phyloP scores from a whole-genome alignment of 2,329 filamentous ascomycete species.

The Dryadomyces quercivorus region DNA sequence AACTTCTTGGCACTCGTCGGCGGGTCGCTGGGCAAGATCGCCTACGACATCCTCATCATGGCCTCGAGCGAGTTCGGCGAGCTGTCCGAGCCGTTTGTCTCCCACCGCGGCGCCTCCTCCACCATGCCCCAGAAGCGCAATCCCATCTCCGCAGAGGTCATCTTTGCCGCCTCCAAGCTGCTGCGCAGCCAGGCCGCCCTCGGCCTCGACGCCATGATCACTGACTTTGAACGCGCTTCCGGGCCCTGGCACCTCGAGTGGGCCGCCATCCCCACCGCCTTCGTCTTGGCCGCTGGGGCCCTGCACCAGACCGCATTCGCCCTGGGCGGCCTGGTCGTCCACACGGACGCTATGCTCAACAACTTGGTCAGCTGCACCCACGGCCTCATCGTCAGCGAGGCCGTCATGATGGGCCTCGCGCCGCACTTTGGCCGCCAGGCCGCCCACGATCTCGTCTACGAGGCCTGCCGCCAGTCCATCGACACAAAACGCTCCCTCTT shows the following conservation, averaged over 20 bases:
- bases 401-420: slow-evolving; percentile 50
- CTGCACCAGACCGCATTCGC: slow-evolving; percentile 42
- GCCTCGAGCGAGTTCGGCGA: slow-evolving; percentile 34
- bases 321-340: slow-evolving; percentile 36
- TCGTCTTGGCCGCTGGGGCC: slow-evolving; percentile 38
- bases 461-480: slow-evolving; percentile 26
- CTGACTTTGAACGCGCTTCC: slow-evolving; percentile 43
- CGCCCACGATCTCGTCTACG: slow-evolving; percentile 44
- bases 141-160: slow-evolving; percentile 44
- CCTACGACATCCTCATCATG: slow-evolving; percentile 44
- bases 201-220: slow-evolving; percentile 42
- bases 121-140: slow-evolving; percentile 50
- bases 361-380: slow-evolving; percentile 35
- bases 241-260: slow-evolving; percentile 49
- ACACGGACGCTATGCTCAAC: slow-evolving; percentile 32
- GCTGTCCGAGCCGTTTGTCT: slow-evolving; percentile 42
- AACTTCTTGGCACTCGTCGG: slow-evolving; percentile 41
- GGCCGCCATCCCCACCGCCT: slow-evolving; percentile 41
- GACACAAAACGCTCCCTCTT: background rate
- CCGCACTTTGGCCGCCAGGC: slow-evolving; percentile 35
- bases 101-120: slow-evolving; percentile 38
- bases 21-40: slow-evolving; percentile 41
- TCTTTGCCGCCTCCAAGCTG: slow-evolving; percentile 40
- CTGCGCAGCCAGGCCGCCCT: slow-evolving; percentile 38
- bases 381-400: slow-evolving; percentile 43